phyloP scores from a whole-genome alignment of 2,329 filamentous ascomycete genomes.

The Fusarium nisikadoi region DNA sequence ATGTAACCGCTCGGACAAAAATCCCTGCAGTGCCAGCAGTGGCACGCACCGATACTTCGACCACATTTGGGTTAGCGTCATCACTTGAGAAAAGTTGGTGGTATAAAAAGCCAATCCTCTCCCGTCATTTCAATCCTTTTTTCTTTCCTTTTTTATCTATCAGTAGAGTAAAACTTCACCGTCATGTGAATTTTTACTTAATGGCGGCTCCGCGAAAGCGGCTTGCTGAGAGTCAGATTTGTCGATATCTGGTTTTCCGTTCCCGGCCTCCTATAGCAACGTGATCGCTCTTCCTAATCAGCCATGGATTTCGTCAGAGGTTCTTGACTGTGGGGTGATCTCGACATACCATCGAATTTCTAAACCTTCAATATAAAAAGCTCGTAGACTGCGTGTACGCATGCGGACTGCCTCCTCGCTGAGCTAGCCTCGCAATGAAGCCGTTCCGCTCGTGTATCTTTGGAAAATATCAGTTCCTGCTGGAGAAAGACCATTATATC shows the following conservation, averaged over 20 bases:
- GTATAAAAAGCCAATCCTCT: conserved; percentile 16
- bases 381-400: neutral
- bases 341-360: conserved; percentile 51
- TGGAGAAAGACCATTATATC: neutral
- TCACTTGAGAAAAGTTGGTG: neutral
- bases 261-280: conserved; percentile 63
- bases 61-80: neutral
- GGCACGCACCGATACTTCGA: neutral
- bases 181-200: conserved; percentile 54
- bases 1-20: conserved; percentile 17
- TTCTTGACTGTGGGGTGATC: conserved; percentile 64
- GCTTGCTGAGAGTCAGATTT: conserved; percentile 65
- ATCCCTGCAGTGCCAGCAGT: neutral
- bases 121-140: neutral
- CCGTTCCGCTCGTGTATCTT: neutral
- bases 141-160: conserved; percentile 12
- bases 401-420: neutral
- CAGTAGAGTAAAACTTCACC: conserved; percentile 31
- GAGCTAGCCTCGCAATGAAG: neutral
- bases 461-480: neutral
- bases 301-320: conserved; percentile 54
- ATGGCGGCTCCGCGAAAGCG: conserved; percentile 64
- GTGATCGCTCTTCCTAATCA: conserved; percentile 60
- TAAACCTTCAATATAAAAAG: neutral
- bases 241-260: conserved; percentile 65